A percentile compares a stretch with the other conserved stretches of the same genome.
Evolutionary conservation across 164 flowering plant genomes (phyloP).

Genomic region (Dillenia turbinata): DNA sequence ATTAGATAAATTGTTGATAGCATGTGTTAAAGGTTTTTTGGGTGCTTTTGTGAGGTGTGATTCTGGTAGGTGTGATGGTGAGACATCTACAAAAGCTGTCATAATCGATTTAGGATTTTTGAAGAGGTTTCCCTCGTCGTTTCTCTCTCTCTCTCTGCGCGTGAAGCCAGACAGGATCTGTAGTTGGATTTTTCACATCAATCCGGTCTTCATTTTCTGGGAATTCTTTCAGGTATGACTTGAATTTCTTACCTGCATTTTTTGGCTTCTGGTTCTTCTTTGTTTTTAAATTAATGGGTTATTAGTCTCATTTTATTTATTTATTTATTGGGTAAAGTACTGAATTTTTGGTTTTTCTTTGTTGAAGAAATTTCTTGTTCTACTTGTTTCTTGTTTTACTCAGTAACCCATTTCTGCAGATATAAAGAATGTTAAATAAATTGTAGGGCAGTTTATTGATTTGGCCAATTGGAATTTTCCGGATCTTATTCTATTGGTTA

Average conservation of each 20-base stretch:
- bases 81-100: not conserved
- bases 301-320: conserved; percentile 1
- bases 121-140: no score
- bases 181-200: conserved; percentile 4
- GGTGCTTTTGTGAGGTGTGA: conserved; percentile 1
- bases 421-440: not conserved
- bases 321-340: not conserved
- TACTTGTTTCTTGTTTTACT: not conserved
- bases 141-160: not conserved
- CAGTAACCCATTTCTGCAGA: not conserved
- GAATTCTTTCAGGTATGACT: conserved; percentile 12
- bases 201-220: conserved; percentile 5
- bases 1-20: no score
- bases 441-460: not conserved
- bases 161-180: conserved; percentile 24
- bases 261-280: conserved; percentile 1
- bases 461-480: not conserved
- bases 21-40: not conserved
- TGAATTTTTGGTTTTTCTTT: not conserved
- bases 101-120: not conserved
- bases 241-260: conserved; percentile 11
- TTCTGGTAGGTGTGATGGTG: not conserved
- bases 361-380: conserved; percentile 11
- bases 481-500: conserved; percentile 2
- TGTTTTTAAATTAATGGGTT: conserved; percentile 4